Evolutionary conservation across 73 alveolate species (phyloP).

Genomic region (Paraurostyla sp.): DNA sequence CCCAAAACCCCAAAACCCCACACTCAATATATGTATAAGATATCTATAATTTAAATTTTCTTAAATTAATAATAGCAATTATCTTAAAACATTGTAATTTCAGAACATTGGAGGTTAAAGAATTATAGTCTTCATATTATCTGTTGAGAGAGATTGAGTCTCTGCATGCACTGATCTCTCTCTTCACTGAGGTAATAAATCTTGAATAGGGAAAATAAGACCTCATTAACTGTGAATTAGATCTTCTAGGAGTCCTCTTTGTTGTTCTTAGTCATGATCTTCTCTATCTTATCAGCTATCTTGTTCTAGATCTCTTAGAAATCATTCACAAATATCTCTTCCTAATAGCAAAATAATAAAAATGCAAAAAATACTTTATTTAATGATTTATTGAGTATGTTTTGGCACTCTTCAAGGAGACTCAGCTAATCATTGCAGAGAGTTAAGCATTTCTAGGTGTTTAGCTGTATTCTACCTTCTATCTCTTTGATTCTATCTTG

Average conservation of each 20-base stretch:
- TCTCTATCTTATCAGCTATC: neutral
- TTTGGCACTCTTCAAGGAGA: neutral
- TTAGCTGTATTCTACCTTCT: neutral
- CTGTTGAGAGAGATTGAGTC: neutral
- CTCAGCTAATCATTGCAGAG: neutral
- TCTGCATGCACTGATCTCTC: neutral
- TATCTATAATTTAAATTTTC: too few species aligned
- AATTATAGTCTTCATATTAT: neutral
- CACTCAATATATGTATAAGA: too few species aligned
- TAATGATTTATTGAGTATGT: neutral
- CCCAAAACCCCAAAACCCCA: too few species aligned
- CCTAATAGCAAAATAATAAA: neutral
- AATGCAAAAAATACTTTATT: neutral
- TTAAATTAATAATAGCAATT: too few species aligned
- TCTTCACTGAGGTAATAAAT: constrained; percentile 17
- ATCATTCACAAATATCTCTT: constrained; percentile 22
- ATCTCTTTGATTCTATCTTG: constrained; percentile 36
- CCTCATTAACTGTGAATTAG: neutral
- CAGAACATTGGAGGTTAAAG: too few species aligned
- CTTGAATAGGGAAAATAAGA: constrained; percentile 8
- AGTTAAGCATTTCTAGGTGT: neutral
- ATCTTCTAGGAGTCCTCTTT: neutral
- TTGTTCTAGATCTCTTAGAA: constrained; percentile 6
- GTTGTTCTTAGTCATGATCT: neutral
- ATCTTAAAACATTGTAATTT: too few species aligned